Evolutionary conservation across 768 basidiomycete genomes (phyloP).

Genomic region (Daedaleopsis sinensis): DNA sequence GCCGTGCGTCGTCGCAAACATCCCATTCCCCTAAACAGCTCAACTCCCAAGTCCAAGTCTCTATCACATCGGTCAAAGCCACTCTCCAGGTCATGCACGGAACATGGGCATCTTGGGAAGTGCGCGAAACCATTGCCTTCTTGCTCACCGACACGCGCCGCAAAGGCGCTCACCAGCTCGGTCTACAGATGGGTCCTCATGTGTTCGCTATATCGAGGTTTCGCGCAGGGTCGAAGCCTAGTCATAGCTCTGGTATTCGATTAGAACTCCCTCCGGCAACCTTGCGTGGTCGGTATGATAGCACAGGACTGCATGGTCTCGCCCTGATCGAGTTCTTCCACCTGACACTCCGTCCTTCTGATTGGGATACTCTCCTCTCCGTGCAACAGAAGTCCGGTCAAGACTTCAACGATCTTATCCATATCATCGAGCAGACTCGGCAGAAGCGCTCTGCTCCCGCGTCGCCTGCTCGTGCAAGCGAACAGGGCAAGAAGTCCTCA

Average conservation of each 20-base stretch:
- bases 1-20: conserved; percentile 17
- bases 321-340: conserved; percentile 70
- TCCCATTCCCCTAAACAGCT: conserved; percentile 18
- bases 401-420: conserved; percentile 82
- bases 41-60: conserved; percentile 53
- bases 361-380: conserved; percentile 81
- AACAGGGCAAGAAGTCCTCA: conserved; percentile 21
- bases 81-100: conserved; percentile 86
- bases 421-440: conserved; percentile 65
- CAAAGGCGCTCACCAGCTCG: conserved; percentile 51
- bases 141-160: conserved; percentile 29
- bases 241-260: conserved; percentile 55
- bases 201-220: conserved; percentile 56
- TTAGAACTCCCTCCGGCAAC: conserved; percentile 68
- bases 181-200: conserved; percentile 66
- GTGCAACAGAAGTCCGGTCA: conserved; percentile 91
- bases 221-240: conserved; percentile 28
- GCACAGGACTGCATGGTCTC: conserved; percentile 50
- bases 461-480: not conserved
- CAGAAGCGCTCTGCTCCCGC: conserved; percentile 17
- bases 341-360: conserved; percentile 75
- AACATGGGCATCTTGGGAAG: conserved; percentile 82
- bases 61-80: conserved; percentile 53
- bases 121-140: conserved; percentile 52
- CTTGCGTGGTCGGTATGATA: conserved; percentile 60